These are phyloP conservation scores for Ogataea trehaloabstinens DNA, from an alignment of 805 yeast genomes.

Conservation along the genomic window DNA sequence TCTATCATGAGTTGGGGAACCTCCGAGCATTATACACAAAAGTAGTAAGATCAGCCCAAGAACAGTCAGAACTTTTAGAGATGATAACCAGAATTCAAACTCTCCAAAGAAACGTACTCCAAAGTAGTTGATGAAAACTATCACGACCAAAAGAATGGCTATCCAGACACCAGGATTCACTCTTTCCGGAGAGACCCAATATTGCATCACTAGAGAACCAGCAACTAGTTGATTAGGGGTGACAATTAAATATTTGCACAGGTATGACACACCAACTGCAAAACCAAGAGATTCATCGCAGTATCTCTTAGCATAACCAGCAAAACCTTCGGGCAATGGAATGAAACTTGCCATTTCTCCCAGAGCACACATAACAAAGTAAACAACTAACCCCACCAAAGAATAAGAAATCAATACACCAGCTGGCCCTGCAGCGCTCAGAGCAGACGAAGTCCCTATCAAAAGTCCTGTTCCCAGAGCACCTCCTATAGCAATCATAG, in stretches of 20 bases:
- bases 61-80: conserved; percentile 63
- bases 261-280: conserved; percentile 54
- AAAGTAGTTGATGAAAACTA: conserved; percentile 40
- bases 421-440: conserved; percentile 70
- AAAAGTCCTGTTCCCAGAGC: conserved; percentile 79
- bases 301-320: conserved; percentile 52
- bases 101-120: conserved; percentile 52
- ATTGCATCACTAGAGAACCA: conserved; percentile 52
- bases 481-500: conserved; percentile 76
- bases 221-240: conserved; percentile 60
- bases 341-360: conserved; percentile 58
- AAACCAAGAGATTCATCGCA: conserved; percentile 55
- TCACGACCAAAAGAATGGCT: conserved; percentile 41
- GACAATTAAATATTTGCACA: conserved; percentile 50
- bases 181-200: conserved; percentile 45
- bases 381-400: conserved; percentile 69
- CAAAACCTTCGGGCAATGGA: conserved; percentile 55
- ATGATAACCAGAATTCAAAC: conserved; percentile 55
- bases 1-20: conserved; percentile 73
- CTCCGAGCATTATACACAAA: conserved; percentile 70
- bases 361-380: conserved; percentile 56
- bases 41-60: conserved; percentile 64
- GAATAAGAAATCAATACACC: conserved; percentile 61
- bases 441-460: conserved; percentile 72
- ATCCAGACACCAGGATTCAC: conserved; percentile 57